Evolutionary conservation across 1,284 basidiomycete genomes (phyloP), one percentile per base, ranked within the genome.

Genomic region (Farysia itapuensis): DNA sequence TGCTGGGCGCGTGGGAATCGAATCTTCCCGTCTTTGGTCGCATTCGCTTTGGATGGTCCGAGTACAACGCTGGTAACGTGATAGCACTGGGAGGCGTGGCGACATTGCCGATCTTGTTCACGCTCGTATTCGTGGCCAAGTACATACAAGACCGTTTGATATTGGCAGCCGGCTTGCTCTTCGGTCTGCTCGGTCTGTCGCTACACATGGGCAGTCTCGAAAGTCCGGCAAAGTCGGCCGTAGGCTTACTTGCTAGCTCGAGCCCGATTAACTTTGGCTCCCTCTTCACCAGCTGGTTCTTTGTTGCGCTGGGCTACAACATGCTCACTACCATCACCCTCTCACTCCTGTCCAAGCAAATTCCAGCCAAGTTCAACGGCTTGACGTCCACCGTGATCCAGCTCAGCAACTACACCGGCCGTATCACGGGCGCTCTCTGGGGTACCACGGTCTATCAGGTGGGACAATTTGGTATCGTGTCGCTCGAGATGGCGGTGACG

Each of bases 1-100:
- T 54, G 8, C 46, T 64, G 2, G 61, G 61, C 5, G 61, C 61
- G 15, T 64, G 61, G 61, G 61, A 64, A 36, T 40, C 48, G 54
- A 64, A 64, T 43, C 54, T 64, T 23, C 56, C 56, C 14, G 37
- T 64, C 19, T 64, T 64, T 38, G 51, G 50, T 2, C 43, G 42
- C 15, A 29, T 48, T 1, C 48, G 48, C 4, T 59, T 58, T 23
- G 51, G 51, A 9, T 64, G 61, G 61, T 35, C 36, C 47, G 61
- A 64, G 34, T 51, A 54, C 35, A 48, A 64, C 21, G 56, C 61
- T 7, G 61, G 61, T 4, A 64, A 64, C 25, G 52, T 64, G 24
- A 59, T 64, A 21, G 61, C 61, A 11, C 39, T 64, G 13, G 61
- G 51, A 4, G 61, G 56, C 2, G 12, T 64, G 20, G 48, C 56